phyloP scores from a whole-genome alignment of 352 stramenopile species.

The Phytophthora pini region DNA sequence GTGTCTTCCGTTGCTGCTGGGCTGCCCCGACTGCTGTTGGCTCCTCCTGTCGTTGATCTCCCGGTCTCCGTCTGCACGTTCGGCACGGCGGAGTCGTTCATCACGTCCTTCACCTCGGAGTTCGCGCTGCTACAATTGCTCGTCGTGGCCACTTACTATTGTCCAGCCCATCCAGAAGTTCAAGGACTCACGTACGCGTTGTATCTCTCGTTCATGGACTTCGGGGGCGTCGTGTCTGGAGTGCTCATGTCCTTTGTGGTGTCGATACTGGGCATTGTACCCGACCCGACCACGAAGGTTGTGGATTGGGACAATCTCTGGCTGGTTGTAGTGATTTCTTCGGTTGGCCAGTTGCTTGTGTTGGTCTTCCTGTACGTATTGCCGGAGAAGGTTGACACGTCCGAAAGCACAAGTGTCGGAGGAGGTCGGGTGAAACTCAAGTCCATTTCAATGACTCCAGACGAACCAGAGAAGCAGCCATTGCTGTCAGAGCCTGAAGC shows the following conservation, averaged over 20 bases:
- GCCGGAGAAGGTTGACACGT: conserved; percentile 61
- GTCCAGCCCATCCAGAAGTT: conserved; percentile 53
- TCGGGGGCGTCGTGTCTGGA: conserved; percentile 77
- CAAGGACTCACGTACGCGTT: conserved; percentile 84
- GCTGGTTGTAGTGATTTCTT: conserved; percentile 65
- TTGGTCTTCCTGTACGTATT: conserved; percentile 75
- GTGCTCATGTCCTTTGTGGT: conserved; percentile 67
- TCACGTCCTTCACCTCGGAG: conserved; percentile 80
- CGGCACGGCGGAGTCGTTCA: conserved; percentile 68
- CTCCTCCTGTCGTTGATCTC: conserved; percentile 56
- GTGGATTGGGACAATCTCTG: conserved; percentile 72
- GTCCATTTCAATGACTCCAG: conserved; percentile 15
- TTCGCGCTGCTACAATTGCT: conserved; percentile 85
- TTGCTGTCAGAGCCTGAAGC: conserved; percentile 46
- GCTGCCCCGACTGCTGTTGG: conserved; percentile 68
- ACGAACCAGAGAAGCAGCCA: conserved; percentile 49
- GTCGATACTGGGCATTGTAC: conserved; percentile 60
- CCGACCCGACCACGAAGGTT: conserved; percentile 55
- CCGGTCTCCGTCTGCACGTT: conserved; percentile 78
- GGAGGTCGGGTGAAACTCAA: conserved; percentile 17
- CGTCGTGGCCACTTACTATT: conserved; percentile 87
- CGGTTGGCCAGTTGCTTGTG: conserved; percentile 66
- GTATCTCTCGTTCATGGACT: conserved; percentile 88
- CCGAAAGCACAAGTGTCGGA: conserved; percentile 14
- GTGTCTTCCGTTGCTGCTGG: conserved; percentile 68